A percentile compares a stretch with the other conserved stretches of the same genome.
These are phyloP conservation scores for thale cress (Arabidopsis thaliana) DNA, from an alignment of 345 rosid genomes.

Conservation along the genomic window TAIR10.1 NC_003070.9:19471001-19471500, in stretches of 20 bases:
- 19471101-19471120: slow-evolving; percentile 56
- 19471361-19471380: background rate
- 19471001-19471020: slow-evolving; percentile 90
- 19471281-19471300: slow-evolving; percentile 74
- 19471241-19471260: background rate
- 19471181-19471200: slow-evolving; percentile 96
- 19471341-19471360: slow-evolving; percentile 52
- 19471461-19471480: slow-evolving; percentile 83
- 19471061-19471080: background rate
- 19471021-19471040: slow-evolving; percentile 73
- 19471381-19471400: background rate
- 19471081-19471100: background rate
- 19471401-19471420: slow-evolving; percentile 28
- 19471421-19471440: slow-evolving; percentile 92
- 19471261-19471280: slow-evolving; percentile 61
- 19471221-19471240: background rate
- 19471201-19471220: slow-evolving; percentile 2
- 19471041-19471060: background rate
- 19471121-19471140: slow-evolving; percentile 93
- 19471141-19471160: slow-evolving; percentile 83
- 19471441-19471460: slow-evolving; percentile 87
- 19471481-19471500: slow-evolving; percentile 66
- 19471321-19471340: slow-evolving; percentile 85
- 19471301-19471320: slow-evolving; percentile 90
- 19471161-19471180: slow-evolving; percentile 76